Evolutionary conservation across 768 basidiomycete species (phyloP).

Genomic region (Phylloporus sp.): DNA sequence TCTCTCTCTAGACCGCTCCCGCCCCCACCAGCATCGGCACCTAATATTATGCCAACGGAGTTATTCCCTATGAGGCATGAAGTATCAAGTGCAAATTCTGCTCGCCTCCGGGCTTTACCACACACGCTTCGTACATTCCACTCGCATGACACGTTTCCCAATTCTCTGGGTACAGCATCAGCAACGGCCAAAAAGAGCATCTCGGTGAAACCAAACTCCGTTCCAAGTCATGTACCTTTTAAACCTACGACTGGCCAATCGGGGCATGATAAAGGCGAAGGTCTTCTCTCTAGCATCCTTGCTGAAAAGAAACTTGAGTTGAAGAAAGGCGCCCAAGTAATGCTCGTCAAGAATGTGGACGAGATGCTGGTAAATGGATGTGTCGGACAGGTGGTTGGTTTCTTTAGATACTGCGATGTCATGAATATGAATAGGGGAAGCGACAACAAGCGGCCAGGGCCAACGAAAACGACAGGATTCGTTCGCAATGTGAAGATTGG

Average conservation of each 20-base stretch:
- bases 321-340: slow-evolving; percentile 60
- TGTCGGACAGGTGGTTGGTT: slow-evolving; percentile 59
- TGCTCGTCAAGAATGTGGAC: slow-evolving; percentile 69
- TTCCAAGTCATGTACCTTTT: slow-evolving; percentile 26
- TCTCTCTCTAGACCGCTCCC: slow-evolving; percentile 35
- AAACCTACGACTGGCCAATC: slow-evolving; percentile 18
- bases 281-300: slow-evolving; percentile 59
- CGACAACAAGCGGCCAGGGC: slow-evolving; percentile 20
- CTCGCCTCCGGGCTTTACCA: slow-evolving; percentile 48
- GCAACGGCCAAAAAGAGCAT: slow-evolving; percentile 1
- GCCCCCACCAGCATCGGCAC: slow-evolving; percentile 21
- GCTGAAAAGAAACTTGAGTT: slow-evolving; percentile 53
- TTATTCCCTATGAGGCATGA: slow-evolving; percentile 65
- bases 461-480: slow-evolving; percentile 31
- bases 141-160: slow-evolving; percentile 47
- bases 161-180: not conserved
- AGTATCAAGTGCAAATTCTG: slow-evolving; percentile 61
- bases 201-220: not conserved
- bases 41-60: slow-evolving; percentile 45
- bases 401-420: slow-evolving; percentile 32
- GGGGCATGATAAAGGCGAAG: slow-evolving; percentile 39
- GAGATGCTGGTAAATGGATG: slow-evolving; percentile 64
- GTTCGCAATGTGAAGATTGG: slow-evolving; percentile 34
- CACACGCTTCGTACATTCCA: slow-evolving; percentile 40
- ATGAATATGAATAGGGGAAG: slow-evolving; percentile 16